phyloP scores from a whole-genome alignment of 176 grass and related monocot genomes.

The Eremochloa ophiuroides region DNA sequence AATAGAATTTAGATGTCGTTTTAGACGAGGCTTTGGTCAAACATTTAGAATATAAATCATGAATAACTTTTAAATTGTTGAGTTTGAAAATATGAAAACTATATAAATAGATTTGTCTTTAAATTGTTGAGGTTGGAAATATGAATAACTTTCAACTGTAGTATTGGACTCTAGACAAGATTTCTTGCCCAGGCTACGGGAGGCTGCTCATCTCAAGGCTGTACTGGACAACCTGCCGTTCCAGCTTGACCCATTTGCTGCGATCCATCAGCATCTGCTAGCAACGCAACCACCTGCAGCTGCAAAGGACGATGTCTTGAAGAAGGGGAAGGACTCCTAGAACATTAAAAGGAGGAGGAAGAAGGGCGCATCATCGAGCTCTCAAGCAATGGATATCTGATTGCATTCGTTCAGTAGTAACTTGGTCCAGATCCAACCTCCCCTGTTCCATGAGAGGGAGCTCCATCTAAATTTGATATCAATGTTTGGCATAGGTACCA shows the following conservation, averaged over 20 bases:
- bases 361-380: constrained; percentile 1
- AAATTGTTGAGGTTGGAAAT: too few relatives aligned
- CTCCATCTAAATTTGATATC: neutral
- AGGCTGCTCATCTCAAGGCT: constrained; percentile 48
- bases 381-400: constrained; percentile 48
- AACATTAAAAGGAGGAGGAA: constrained; percentile 33
- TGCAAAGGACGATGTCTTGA: neutral
- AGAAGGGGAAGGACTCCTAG: constrained; percentile 6
- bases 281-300: constrained; percentile 46
- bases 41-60: too few relatives aligned
- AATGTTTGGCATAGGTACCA: neutral
- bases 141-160: neutral
- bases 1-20: too few relatives aligned
- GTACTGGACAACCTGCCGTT: constrained; percentile 46
- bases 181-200: constrained; percentile 31
- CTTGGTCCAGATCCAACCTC: neutral
- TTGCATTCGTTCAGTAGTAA: neutral
- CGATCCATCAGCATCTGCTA: constrained; percentile 59
- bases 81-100: too few relatives aligned
- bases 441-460: neutral
- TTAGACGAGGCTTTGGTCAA: too few relatives aligned
- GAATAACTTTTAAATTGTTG: too few relatives aligned
- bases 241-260: constrained; percentile 39
- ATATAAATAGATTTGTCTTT: too few relatives aligned
- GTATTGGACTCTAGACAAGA: neutral